Conservation (phyloP, 2,329 filamentous ascomycete genomes). For the Geoglossum cookeanum region DNA sequence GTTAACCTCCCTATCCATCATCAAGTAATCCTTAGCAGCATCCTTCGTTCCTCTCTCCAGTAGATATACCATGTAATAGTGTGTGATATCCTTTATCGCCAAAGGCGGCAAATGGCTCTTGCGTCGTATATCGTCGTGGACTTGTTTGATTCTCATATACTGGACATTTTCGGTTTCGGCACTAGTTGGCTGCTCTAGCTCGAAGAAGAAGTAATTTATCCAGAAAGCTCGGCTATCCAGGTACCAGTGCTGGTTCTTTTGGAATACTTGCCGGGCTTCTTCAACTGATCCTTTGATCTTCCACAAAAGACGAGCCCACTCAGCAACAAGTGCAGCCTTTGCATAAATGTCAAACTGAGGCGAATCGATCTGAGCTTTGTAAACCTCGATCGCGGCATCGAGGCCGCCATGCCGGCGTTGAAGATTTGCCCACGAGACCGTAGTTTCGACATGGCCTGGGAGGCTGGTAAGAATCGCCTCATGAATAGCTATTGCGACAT, state of each 20-base stretch:
- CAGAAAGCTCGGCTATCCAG: slow-evolving; percentile 76
- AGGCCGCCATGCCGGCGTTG: slow-evolving; percentile 67
- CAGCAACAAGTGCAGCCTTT: slow-evolving; percentile 71
- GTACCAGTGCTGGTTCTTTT: slow-evolving; percentile 67
- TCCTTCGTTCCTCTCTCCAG: slow-evolving; percentile 66
- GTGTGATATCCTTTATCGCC: slow-evolving; percentile 55
- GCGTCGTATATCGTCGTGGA: slow-evolving; percentile 54
- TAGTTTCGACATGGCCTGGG: slow-evolving; percentile 70
- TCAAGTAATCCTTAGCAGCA: slow-evolving; percentile 69
- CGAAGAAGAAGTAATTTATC: slow-evolving; percentile 74
- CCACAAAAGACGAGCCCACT: slow-evolving; percentile 78
- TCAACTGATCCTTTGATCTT: slow-evolving; percentile 64
- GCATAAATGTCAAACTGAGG: slow-evolving; percentile 53
- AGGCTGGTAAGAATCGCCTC: slow-evolving; percentile 56
- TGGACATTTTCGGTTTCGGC: slow-evolving; percentile 43
- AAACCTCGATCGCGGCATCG: slow-evolving; percentile 66
- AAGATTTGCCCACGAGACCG: slow-evolving; percentile 73
- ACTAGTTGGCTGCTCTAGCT: slow-evolving; percentile 62
- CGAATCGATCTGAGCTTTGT: slow-evolving; percentile 62
- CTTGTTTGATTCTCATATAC: slow-evolving; percentile 56
- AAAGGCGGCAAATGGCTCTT: slow-evolving; percentile 50
- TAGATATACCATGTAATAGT: slow-evolving; percentile 66
- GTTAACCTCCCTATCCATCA: slow-evolving; percentile 70
- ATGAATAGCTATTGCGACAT: slow-evolving; percentile 71
- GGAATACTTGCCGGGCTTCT: slow-evolving; percentile 68